phyloP scores from a whole-genome alignment of 768 basidiomycete genomes.

The Phlegmacium glaucopus region DNA sequence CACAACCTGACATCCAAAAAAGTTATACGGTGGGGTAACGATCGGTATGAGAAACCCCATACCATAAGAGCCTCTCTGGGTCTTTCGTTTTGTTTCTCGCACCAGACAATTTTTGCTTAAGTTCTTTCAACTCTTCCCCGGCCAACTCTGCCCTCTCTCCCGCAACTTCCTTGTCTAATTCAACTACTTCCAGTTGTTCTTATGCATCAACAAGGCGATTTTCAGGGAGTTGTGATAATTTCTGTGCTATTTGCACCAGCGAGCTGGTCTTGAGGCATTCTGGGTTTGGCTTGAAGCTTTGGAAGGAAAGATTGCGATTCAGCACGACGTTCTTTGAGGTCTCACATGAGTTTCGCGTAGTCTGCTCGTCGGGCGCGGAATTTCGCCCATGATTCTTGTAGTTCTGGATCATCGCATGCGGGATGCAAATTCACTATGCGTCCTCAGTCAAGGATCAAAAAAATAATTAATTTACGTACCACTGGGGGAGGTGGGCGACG shows the following conservation, averaged over 20 bases:
- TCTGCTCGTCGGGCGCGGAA: conserved; percentile 80
- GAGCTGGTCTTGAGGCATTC: no score
- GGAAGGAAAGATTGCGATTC: no score
- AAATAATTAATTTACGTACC: conserved; percentile 9
- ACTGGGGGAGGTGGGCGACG: conserved; percentile 27
- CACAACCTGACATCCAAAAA: conserved; percentile 53
- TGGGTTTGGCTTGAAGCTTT: no score
- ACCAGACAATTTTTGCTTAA: conserved; percentile 74
- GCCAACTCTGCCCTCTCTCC: conserved; percentile 87
- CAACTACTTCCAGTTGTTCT: conserved; percentile 92
- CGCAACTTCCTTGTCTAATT: conserved; percentile 94
- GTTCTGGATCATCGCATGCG: conserved; percentile 52
- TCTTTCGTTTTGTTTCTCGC: conserved; percentile 94
- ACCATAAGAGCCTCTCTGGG: conserved; percentile 91
- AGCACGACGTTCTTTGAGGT: no score
- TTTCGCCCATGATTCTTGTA: conserved; percentile 81
- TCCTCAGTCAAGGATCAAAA: neutral
- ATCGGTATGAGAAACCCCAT: conserved; percentile 33
- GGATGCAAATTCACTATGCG: conserved; percentile 7
- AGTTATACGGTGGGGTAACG: neutral
- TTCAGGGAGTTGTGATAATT: no score
- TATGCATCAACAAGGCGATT: no score
- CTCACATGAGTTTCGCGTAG: conserved; percentile 80
- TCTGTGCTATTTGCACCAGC: no score
- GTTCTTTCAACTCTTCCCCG: conserved; percentile 72